Evolutionary conservation across 441 rosid genomes (phyloP), one percentile per base, ranked within the genome.

Genomic region (Raphanus hybrid): DNA sequence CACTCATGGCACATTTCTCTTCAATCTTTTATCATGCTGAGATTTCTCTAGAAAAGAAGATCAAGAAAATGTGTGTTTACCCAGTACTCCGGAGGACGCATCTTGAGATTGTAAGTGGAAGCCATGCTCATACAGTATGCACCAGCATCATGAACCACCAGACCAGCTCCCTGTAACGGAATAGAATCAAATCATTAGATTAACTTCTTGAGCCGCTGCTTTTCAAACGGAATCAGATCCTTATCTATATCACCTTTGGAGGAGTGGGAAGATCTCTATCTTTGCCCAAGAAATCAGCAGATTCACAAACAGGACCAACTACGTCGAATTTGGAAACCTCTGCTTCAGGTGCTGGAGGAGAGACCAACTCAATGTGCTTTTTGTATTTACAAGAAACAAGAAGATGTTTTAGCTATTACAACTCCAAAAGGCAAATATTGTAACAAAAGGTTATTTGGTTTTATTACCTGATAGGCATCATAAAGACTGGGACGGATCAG

Each of bases 61-160:
- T 20, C 12, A 76, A 37, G 52, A 43, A 35, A 29, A 12, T 27
- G 43, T 68, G 2, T 68, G 1, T 35, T 55, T 91, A 96, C 99
- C 99, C 98, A 96, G 84, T 93, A 93, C 84, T 93, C 98, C 0
- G 99, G 97, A 76, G 98, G 99, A 18, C 98, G 97, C 98, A 96
- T 93, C 87, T 96, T 96, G 79, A 96, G 93, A 81, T 96, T 96
- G 92, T 96, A 96, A 26, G 98, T 92, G 1, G 99, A 96, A 57
- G 99, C 98, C 99, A 96, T 96, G 85, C 99, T 96, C 99, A 96
- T 96, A 88, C 99, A 93, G 74, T 96, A 96, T 15, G 98, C 99
- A 58, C 99, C 99, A 3, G 98, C 99, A 72, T 96, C 99, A 63
- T 92, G 98, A 80, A 96, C 99, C 60, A 93, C 97, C 43, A 96